These are phyloP conservation scores for Cornus kousa DNA, from an alignment of 148 eudicot species.

Conservation along the genomic window DNA sequence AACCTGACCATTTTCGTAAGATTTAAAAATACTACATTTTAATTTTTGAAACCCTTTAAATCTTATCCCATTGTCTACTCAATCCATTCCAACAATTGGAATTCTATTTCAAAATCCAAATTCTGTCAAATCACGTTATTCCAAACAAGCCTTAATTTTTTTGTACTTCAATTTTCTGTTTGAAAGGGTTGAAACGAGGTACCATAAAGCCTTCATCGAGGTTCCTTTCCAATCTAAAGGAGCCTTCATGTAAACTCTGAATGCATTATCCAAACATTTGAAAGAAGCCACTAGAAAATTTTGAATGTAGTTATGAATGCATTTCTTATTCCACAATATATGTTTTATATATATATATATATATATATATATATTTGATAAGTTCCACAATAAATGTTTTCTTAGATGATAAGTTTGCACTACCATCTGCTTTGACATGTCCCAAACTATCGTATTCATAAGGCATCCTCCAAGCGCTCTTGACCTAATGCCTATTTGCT, in stretches of 20 bases:
- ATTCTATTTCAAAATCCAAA: too few species aligned
- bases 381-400: background rate
- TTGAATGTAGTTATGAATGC: background rate
- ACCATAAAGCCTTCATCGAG: background rate
- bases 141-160: too few species aligned
- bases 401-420: background rate
- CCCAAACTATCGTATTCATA: background rate
- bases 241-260: background rate
- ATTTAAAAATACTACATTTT: too few species aligned
- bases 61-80: too few species aligned
- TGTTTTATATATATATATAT: too few species aligned
- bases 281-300: background rate
- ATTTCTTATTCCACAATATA: background rate
- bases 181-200: background rate
- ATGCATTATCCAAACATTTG: background rate
- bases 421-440: background rate
- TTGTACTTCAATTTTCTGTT: background rate
- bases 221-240: background rate
- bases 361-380: too few species aligned
- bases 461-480: background rate
- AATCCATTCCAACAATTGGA: too few species aligned
- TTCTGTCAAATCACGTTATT: too few species aligned
- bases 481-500: background rate
- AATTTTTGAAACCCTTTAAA: too few species aligned
- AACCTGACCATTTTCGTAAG: too few species aligned